These are phyloP conservation scores for Phytophthora uliginosa DNA, from an alignment of 352 stramenopile genomes.

Conservation along the genomic window DNA sequence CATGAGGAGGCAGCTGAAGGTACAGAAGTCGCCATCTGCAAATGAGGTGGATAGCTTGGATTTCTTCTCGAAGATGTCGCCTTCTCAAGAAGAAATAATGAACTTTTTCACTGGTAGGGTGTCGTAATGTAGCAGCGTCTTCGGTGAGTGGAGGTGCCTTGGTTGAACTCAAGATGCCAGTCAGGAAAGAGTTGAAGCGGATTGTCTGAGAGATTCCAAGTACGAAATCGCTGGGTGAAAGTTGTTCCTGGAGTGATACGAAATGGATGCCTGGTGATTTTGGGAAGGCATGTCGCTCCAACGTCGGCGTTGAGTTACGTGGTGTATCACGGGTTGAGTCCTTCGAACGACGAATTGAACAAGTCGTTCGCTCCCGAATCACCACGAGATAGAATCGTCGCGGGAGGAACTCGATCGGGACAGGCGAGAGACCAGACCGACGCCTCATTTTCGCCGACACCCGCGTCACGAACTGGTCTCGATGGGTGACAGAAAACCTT, in stretches of 20 bases:
- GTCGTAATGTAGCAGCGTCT: not conserved
- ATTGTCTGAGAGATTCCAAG: conserved; percentile 57
- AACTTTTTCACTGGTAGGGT: conserved; percentile 17
- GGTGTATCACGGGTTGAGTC: not conserved
- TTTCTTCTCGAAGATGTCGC: conserved; percentile 46
- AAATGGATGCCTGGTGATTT: conserved; percentile 51
- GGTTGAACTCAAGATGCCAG: conserved; percentile 24
- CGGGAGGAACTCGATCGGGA: conserved; percentile 70
- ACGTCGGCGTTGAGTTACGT: not conserved
- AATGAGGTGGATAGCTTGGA: conserved; percentile 58
- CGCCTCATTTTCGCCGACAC: conserved; percentile 57
- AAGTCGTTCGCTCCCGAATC: conserved; percentile 43
- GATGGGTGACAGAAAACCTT: conserved; percentile 1
- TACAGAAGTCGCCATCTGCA: conserved; percentile 70
- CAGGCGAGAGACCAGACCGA: conserved; percentile 38
- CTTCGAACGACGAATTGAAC: conserved; percentile 16
- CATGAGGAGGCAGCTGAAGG: conserved; percentile 51
- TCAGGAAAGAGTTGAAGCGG: conserved; percentile 67
- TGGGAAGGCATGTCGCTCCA: conserved; percentile 35
- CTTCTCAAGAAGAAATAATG: conserved; percentile 68
- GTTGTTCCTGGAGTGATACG: conserved; percentile 52
- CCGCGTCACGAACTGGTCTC: not conserved
- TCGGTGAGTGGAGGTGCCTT: not conserved
- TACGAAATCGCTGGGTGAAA: conserved; percentile 27
- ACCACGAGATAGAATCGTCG: conserved; percentile 66